phyloP scores from a whole-genome alignment of 2,329 filamentous ascomycete species.

The Talaromyces verruculosus region DNA sequence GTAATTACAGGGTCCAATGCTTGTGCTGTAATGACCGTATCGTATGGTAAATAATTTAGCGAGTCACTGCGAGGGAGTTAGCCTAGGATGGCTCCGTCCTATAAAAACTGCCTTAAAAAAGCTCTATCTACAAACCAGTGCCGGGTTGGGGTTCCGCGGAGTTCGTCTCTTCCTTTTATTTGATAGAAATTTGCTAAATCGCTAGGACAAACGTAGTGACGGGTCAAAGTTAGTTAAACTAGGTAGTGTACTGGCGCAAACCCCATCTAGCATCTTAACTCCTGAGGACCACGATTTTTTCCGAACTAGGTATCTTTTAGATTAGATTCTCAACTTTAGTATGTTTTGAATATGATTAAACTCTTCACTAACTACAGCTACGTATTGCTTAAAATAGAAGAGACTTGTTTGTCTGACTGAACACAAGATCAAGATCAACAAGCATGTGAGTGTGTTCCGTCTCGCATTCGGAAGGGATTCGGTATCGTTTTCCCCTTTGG shows the following conservation, averaged over 20 bases:
- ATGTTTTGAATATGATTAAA: neutral
- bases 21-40: neutral
- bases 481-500: neutral
- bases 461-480: neutral
- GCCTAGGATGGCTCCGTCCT: neutral
- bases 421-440: neutral
- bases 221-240: neutral
- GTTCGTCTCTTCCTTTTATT: neutral
- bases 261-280: neutral
- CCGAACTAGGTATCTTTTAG: neutral
- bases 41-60: neutral
- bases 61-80: neutral
- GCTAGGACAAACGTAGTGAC: neutral
- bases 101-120: neutral
- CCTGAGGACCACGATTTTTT: neutral
- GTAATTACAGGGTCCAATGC: neutral
- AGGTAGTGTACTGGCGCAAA: neutral
- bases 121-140: neutral
- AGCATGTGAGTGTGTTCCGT: neutral
- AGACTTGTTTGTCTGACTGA: neutral
- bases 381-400: constrained; percentile 1
- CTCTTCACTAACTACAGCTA: neutral
- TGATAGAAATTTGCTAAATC: neutral
- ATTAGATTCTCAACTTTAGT: neutral
- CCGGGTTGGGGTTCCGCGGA: neutral